phyloP scores from a whole-genome alignment of 1,139 yeast genomes.

The Tardiomyces depauwii region DNA sequence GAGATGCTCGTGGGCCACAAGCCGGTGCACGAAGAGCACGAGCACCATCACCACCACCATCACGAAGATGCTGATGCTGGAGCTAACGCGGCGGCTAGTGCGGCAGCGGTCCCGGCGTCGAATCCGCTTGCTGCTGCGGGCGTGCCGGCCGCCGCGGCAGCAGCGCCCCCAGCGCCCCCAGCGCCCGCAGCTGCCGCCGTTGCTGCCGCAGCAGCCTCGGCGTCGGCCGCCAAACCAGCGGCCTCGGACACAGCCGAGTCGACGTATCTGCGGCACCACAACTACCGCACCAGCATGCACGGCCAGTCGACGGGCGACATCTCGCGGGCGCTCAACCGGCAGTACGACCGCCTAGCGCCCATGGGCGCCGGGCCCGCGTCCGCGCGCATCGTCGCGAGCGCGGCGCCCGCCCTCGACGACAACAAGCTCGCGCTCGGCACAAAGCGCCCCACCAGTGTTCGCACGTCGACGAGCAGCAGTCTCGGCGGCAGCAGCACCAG shows the following conservation, averaged over 20 bases:
- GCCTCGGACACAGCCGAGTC: constrained; percentile 5
- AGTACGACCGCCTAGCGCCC: constrained; percentile 12
- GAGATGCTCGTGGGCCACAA: constrained; percentile 46
- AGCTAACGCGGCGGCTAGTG: too few species aligned
- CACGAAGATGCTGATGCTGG: constrained; percentile 1
- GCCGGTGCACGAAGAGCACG: not conserved
- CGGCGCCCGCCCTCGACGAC: too few species aligned
- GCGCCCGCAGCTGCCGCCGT: too few species aligned
- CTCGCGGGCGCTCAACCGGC: constrained; percentile 23
- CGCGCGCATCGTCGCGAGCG: not conserved
- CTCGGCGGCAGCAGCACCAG: not conserved
- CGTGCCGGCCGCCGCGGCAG: too few species aligned
- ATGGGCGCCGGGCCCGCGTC: not conserved
- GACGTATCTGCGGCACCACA: constrained; percentile 27
- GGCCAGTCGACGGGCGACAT: constrained; percentile 21
- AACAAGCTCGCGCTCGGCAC: not conserved
- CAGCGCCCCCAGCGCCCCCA: too few species aligned
- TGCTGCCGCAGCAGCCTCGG: not conserved
- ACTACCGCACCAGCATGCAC: constrained; percentile 23
- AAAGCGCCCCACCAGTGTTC: not conserved
- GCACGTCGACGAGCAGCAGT: not conserved
- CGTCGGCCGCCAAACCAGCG: constrained; percentile 3
- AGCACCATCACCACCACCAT: not conserved
- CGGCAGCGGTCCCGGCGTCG: too few species aligned
- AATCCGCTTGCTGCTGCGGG: too few species aligned